These are phyloP conservation scores for Gonapodya prolifera DNA, from an alignment of 192 early-diverging fungal species.

Conservation along the genomic window DNA sequence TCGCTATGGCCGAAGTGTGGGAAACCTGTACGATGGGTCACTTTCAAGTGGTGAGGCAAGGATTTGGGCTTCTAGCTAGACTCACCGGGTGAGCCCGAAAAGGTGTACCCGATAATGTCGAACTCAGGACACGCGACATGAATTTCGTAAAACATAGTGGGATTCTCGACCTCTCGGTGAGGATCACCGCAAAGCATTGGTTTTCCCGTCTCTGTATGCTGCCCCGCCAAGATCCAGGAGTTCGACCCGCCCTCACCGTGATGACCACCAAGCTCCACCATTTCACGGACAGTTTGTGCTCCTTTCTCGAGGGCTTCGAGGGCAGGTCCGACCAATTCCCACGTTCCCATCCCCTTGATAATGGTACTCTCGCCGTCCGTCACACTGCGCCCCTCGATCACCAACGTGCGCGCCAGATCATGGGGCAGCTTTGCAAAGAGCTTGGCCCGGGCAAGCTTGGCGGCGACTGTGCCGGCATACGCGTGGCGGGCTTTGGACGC, in stretches of 20 bases:
- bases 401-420: neutral
- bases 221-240: neutral
- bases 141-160: neutral
- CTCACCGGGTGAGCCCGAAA: neutral
- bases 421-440: neutral
- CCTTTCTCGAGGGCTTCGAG: neutral
- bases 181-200: neutral
- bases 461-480: neutral
- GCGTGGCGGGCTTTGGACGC: neutral
- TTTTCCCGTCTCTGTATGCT: neutral
- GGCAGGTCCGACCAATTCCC: neutral
- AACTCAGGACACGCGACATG: slow-evolving; percentile 1
- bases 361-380: neutral
- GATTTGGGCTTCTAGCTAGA: no score
- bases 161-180: neutral
- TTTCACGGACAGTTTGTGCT: neutral
- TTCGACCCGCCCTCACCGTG: neutral
- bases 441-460: neutral
- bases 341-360: neutral
- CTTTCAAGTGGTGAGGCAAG: no score
- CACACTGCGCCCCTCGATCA: neutral
- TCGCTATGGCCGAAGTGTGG: slow-evolving; percentile 1
- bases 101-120: slow-evolving; percentile 2
- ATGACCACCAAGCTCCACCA: neutral
- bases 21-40: neutral